phyloP scores from a whole-genome alignment of 2,329 filamentous ascomycete genomes.

The Colletotrichum theobromicola region DNA sequence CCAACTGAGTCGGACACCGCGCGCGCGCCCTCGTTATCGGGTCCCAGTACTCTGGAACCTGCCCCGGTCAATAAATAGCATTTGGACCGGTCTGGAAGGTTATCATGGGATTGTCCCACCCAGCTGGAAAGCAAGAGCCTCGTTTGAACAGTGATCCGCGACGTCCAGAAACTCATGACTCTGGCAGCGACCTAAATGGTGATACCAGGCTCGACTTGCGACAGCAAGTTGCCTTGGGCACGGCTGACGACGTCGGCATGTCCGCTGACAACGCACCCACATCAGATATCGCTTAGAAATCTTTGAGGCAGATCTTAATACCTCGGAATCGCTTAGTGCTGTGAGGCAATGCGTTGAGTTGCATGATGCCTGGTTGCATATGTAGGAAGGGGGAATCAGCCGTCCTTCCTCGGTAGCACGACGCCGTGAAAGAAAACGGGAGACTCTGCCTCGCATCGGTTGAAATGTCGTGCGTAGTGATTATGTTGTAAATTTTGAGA shows the following conservation, averaged over 20 bases:
- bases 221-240: not conserved
- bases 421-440: fast-evolving
- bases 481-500: not conserved
- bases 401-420: not conserved
- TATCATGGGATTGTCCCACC: not conserved
- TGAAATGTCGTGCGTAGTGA: not conserved
- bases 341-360: not conserved
- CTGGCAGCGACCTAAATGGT: not conserved
- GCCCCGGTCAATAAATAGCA: not conserved
- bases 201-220: not conserved
- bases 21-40: not conserved
- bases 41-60: not conserved
- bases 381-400: not conserved
- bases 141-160: not conserved
- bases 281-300: not conserved
- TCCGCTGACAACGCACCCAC: not conserved
- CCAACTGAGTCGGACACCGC: not conserved
- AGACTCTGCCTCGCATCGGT: not conserved
- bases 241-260: not conserved
- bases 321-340: not conserved
- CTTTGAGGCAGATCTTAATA: not conserved
- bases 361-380: not conserved
- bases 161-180: not conserved
- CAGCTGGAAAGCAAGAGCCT: not conserved
- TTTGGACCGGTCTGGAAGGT: not conserved